Evolutionary conservation across 2,329 filamentous ascomycete genomes (phyloP).

Genomic region (Ophiocordyceps australis): DNA sequence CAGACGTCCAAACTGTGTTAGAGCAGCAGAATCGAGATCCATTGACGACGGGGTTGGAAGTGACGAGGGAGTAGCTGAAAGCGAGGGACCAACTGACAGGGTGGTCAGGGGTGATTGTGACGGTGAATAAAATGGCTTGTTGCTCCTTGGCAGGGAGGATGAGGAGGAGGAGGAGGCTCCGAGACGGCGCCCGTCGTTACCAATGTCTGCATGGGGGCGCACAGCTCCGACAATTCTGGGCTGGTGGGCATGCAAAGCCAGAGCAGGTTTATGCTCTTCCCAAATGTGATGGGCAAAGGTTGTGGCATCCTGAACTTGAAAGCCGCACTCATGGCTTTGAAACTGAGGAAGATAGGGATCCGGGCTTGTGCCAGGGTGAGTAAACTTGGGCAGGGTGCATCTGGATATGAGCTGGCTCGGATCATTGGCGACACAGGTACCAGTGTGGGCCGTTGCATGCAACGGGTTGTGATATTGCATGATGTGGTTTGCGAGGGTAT

Average conservation of each 20-base stretch:
- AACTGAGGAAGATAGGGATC: conserved; percentile 4
- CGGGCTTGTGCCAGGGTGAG: conserved; percentile 3
- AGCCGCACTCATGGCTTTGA: conserved; percentile 9
- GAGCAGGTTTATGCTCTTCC: conserved; percentile 7
- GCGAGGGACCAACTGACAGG: conserved; percentile 6
- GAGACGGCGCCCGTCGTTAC: conserved; percentile 1
- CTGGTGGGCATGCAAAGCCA: conserved; percentile 4
- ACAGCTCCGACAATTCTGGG: conserved; percentile 1
- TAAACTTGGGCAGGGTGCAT: conserved; percentile 10
- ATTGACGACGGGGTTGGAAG: conserved; percentile 11
- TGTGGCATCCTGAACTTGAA: conserved; percentile 8
- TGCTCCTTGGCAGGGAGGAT: background rate
- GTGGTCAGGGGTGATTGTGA: conserved; percentile 7
- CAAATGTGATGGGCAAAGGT: conserved; percentile 12
- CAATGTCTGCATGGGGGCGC: background rate
- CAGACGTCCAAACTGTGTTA: background rate
- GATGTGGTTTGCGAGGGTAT: conserved; percentile 10
- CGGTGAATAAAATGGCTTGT: conserved; percentile 6
- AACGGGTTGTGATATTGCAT: conserved; percentile 11
- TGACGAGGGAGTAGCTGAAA: conserved; percentile 9
- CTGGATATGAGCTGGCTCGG: conserved; percentile 7
- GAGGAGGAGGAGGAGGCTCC: conserved; percentile 1
- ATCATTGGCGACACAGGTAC: conserved; percentile 10
- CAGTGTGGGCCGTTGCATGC: conserved; percentile 6
- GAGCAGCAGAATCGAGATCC: conserved; percentile 6